Conservation (phyloP, 257 asterid species). For the Solanum lycopersicoides region DNA sequence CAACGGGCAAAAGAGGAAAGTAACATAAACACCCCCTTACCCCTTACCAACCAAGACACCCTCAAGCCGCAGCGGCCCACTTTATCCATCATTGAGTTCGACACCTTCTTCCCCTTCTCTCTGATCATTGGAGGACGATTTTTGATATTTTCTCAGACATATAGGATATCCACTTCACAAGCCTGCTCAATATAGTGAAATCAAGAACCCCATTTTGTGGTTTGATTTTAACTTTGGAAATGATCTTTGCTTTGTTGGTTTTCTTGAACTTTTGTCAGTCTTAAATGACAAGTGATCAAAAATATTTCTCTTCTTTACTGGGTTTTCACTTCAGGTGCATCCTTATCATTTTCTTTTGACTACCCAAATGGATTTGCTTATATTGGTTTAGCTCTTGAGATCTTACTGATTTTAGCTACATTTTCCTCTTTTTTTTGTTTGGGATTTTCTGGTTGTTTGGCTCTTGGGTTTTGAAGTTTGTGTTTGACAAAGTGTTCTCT, state of each 20-base stretch:
- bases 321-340: background rate
- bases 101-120: background rate
- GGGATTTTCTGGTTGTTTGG: background rate
- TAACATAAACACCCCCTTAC: background rate
- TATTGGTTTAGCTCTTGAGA: background rate
- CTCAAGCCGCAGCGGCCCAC: background rate
- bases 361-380: background rate
- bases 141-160: background rate
- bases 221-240: background rate
- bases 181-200: background rate
- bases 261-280: background rate
- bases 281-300: background rate
- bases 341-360: background rate
- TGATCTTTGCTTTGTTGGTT: background rate
- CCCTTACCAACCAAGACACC: background rate
- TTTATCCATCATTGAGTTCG: constrained; percentile 6
- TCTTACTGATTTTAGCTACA: constrained; percentile 1
- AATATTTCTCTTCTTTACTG: background rate
- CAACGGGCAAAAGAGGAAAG: background rate
- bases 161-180: background rate
- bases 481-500: background rate
- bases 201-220: background rate
- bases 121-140: background rate
- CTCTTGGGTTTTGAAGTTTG: background rate
- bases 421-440: background rate